Base-by-base conservation (phyloP, 2,329 filamentous ascomycete genomes). In the Dactylella cylindrospora region DNA sequence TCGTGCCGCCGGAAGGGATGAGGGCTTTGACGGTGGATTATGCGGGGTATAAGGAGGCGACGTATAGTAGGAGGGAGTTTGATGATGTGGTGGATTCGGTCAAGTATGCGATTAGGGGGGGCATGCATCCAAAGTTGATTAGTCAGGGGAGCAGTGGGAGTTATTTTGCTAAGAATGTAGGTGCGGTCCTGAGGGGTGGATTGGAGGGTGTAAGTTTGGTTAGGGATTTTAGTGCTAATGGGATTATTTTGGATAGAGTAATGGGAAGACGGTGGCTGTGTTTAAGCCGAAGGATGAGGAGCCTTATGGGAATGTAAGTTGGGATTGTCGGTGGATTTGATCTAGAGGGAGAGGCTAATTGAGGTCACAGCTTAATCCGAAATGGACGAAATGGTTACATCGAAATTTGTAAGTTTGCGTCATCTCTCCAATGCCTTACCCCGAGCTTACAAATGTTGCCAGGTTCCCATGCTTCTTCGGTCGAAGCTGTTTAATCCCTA, bases 361-460 rank as follows among this genome's bases (percentile, higher is more conserved):
- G 28, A 12, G 35, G 19, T 33, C 26, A 59, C 39, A 69, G 67
- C 54, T 69, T 22, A 98, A 98, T 71, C 93, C 93, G 4, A 98
- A 98, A 73, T 97, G 91, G 91, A 97, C 94, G 68, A 98, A 98
- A 75, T 98, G 93, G 93, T 90, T 98, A 76, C 93, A 98, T 73
- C 81, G 93, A 66, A 98, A 98, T 72, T 72, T 98, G 66, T 69
- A 52, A 26, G 66, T 60, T 20, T 17, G 15, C 25, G 3, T 10
- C 5, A 2, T 43, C 12, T 7, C 9, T 47, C 45, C 9, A 9
- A 8, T 19, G 17, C 15, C 3, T 22, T 9, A 23, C 15, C 3
- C 29, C n/a, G 15, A 45, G 31, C 55, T 53, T 19, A 61, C 39
- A n/a, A 36, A 25, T 41, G 3, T 19, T 17, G 5, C 13, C 26